Evolutionary conservation across 31 red algal species (phyloP).

Genomic region (Bonnemaisonia californica): DNA sequence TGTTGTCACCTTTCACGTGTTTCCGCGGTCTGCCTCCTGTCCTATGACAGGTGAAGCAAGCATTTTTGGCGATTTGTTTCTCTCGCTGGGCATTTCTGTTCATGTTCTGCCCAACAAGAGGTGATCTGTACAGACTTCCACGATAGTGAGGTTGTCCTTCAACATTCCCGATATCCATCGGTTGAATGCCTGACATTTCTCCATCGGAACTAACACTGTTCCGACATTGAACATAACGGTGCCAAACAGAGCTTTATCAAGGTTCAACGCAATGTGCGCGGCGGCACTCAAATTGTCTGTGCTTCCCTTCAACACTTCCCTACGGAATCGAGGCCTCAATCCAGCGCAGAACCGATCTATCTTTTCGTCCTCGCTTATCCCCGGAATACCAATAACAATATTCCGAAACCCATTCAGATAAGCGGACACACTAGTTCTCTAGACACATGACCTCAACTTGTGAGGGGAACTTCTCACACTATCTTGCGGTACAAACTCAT

Average conservation of each 20-base stretch:
- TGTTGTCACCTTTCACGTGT: conserved; percentile 13
- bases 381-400: conserved; percentile 28
- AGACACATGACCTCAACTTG: not conserved
- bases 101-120: too few relatives aligned
- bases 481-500: conserved; percentile 33
- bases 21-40: conserved; percentile 41
- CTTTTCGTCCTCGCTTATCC: conserved; percentile 34
- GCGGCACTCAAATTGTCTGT: conserved; percentile 9
- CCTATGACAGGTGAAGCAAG: conserved; percentile 53
- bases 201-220: not conserved
- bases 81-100: not conserved
- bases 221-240: not conserved
- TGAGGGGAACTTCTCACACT: conserved; percentile 21
- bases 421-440: not conserved
- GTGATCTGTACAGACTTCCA: not conserved
- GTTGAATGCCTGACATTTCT: not conserved
- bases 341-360: conserved; percentile 37
- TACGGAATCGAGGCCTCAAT: conserved; percentile 7
- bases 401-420: conserved; percentile 50
- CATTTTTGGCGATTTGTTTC: conserved; percentile 19
- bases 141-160: not conserved
- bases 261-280: conserved; percentile 19
- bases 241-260: conserved; percentile 23
- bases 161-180: conserved; percentile 49
- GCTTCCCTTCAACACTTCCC: conserved; percentile 42